Evolutionary conservation across 441 rosid genomes (phyloP).

Genomic region (Erodium moschatum): DNA sequence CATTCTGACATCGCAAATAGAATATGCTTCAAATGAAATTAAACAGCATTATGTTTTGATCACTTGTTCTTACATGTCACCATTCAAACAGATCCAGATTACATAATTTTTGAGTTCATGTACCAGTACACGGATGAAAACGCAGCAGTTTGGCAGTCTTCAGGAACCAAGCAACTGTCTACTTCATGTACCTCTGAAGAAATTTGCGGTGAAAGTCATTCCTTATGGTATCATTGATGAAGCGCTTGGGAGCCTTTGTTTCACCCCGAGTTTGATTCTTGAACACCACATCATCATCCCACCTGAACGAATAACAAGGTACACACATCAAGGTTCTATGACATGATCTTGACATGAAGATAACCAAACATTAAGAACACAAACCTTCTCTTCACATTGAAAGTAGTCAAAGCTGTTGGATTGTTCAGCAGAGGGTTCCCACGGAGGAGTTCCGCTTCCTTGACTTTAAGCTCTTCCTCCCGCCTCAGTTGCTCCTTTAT

Average conservation of each 20-base stretch:
- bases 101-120: background rate
- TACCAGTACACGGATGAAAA: background rate
- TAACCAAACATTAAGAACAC: constrained; percentile 4
- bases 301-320: constrained; percentile 33
- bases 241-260: constrained; percentile 80
- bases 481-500: constrained; percentile 60
- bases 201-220: constrained; percentile 89
- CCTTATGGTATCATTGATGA: constrained; percentile 92
- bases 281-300: constrained; percentile 99
- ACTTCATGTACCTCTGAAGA: constrained; percentile 92
- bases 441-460: constrained; percentile 86
- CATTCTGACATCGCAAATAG: background rate
- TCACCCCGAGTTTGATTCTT: constrained; percentile 97
- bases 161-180: constrained; percentile 3
- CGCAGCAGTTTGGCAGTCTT: background rate
- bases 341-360: background rate
- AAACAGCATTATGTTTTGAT: background rate
- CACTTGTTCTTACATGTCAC: background rate
- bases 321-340: background rate
- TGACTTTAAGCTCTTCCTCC: constrained; percentile 74
- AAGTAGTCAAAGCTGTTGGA: constrained; percentile 52
- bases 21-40: background rate
- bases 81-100: background rate
- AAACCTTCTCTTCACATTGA: constrained; percentile 68
- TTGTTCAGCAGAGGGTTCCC: constrained; percentile 85